A percentile compares a stretch with the other conserved stretches of the same genome.
phyloP scores from a whole-genome alignment of 2,329 filamentous ascomycete genomes.

The Beauveria sp. region DNA sequence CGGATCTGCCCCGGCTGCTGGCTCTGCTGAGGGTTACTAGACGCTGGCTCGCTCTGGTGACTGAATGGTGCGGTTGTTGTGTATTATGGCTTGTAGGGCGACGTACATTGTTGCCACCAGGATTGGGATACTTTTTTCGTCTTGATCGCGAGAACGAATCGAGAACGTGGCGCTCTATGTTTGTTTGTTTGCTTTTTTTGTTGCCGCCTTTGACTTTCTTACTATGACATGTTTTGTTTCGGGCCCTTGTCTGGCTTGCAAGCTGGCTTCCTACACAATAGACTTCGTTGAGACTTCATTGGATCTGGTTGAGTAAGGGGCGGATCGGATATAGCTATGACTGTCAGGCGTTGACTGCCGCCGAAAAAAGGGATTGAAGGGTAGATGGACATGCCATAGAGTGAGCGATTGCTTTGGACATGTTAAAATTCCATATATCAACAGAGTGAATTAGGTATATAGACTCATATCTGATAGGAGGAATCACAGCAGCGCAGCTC shows the following conservation, averaged over 20 bases:
- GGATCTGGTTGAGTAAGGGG: background rate
- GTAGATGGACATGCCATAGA: background rate
- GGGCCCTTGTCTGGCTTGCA: background rate
- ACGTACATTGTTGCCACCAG: slow-evolving; percentile 2
- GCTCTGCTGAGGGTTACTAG: slow-evolving; percentile 42
- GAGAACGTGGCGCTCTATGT: slow-evolving; percentile 4
- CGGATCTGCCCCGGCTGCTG: slow-evolving; percentile 33
- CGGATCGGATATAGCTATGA: background rate
- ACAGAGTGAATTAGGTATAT: background rate
- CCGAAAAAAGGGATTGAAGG: background rate
- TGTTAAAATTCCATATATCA: background rate
- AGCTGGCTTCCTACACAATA: slow-evolving; percentile 3
- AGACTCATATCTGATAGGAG: background rate
- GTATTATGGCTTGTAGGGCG: slow-evolving; percentile 2
- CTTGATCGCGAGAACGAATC: background rate
- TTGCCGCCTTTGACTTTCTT: background rate
- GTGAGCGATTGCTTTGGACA: background rate
- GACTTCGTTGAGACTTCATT: background rate
- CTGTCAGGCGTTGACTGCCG: background rate
- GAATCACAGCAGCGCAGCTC: background rate
- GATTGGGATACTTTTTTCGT: slow-evolving; percentile 1
- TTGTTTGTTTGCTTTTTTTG: background rate
- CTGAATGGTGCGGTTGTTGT: background rate
- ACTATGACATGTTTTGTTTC: background rate
- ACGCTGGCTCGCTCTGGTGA: slow-evolving; percentile 11